Conservation (phyloP, 306 rosid genomes). For the Gastrolobium villosum region DNA sequence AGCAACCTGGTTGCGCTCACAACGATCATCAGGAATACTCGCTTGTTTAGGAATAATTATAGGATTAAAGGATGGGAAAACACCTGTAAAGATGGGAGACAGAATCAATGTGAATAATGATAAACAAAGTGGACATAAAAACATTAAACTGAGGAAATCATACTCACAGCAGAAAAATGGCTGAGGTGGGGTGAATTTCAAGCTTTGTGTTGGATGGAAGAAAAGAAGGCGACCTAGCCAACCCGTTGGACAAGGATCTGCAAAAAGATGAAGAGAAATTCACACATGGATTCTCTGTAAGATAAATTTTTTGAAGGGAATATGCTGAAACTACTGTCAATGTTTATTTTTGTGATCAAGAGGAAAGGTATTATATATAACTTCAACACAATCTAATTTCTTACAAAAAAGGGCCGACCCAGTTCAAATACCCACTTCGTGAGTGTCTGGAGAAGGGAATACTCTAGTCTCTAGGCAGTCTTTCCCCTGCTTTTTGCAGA, state of each 20-base stretch:
- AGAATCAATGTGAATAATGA: background rate
- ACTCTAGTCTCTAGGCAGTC: too few species aligned
- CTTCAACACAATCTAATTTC: background rate
- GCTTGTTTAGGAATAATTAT: slow-evolving; percentile 28
- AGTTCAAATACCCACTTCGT: too few species aligned
- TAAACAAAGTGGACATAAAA: slow-evolving; percentile 18
- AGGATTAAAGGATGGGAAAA: slow-evolving; percentile 43
- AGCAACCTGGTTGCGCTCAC: slow-evolving; percentile 31
- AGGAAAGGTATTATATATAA: background rate
- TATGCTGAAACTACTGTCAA: slow-evolving; percentile 14
- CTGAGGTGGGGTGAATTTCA: slow-evolving; percentile 28
- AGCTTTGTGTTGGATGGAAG: slow-evolving; percentile 41
- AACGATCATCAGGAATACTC: background rate
- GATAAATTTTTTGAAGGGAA: background rate
- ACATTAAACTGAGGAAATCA: slow-evolving; percentile 21
- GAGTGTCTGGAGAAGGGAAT: too few species aligned
- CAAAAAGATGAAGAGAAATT: slow-evolving; percentile 32
- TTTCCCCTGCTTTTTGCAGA: too few species aligned
- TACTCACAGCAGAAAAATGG: slow-evolving; percentile 50
- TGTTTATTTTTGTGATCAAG: slow-evolving; percentile 15
- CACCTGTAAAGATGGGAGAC: slow-evolving; percentile 31
- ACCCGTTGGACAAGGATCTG: slow-evolving; percentile 38
- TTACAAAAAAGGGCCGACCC: too few species aligned
- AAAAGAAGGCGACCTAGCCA: slow-evolving; percentile 54
- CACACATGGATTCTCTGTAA: background rate